Evolutionary conservation across 164 flowering plant species (phyloP).

Genomic region (Piper longum): DNA sequence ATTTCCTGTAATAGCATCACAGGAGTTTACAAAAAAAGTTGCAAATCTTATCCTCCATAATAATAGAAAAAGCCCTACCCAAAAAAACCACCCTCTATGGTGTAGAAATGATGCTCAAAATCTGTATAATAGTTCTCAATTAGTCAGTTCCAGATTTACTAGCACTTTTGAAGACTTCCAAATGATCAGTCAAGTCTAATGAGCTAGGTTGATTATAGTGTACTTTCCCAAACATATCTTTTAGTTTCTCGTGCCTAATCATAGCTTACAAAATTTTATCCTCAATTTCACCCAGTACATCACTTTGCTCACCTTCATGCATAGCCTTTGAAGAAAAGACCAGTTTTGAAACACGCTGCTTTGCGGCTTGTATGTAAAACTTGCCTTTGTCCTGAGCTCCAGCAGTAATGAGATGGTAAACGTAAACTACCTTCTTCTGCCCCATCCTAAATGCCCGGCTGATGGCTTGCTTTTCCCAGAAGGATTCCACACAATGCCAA

Average conservation of each 20-base stretch:
- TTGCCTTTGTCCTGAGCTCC: slow-evolving; percentile 42
- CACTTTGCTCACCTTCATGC: slow-evolving; percentile 1
- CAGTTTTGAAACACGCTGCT: slow-evolving; percentile 40
- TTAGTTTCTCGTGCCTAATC: slow-evolving; percentile 25
- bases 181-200: slow-evolving; percentile 19
- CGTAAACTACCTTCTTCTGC: slow-evolving; percentile 48
- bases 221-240: slow-evolving; percentile 33
- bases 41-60: too few species aligned
- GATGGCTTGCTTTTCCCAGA: slow-evolving; percentile 70
- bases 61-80: too few species aligned
- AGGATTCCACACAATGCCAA: slow-evolving; percentile 86
- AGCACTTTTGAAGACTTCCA: slow-evolving; percentile 6
- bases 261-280: slow-evolving; percentile 50
- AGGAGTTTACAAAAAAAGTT: too few species aligned
- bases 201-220: slow-evolving; percentile 28
- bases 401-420: slow-evolving; percentile 47
- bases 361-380: slow-evolving; percentile 29
- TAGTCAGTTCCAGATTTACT: too few species aligned
- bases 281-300: slow-evolving; percentile 8
- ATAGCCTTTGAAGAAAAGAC: slow-evolving; percentile 30
- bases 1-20: too few species aligned
- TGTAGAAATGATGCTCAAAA: too few species aligned
- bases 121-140: too few species aligned
- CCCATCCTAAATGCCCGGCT: slow-evolving; percentile 76
- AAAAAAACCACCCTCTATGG: too few species aligned